These are phyloP conservation scores for Chlamydomonas applanata DNA, from an alignment of 139 green algal species.

Conservation along the genomic window DNA sequence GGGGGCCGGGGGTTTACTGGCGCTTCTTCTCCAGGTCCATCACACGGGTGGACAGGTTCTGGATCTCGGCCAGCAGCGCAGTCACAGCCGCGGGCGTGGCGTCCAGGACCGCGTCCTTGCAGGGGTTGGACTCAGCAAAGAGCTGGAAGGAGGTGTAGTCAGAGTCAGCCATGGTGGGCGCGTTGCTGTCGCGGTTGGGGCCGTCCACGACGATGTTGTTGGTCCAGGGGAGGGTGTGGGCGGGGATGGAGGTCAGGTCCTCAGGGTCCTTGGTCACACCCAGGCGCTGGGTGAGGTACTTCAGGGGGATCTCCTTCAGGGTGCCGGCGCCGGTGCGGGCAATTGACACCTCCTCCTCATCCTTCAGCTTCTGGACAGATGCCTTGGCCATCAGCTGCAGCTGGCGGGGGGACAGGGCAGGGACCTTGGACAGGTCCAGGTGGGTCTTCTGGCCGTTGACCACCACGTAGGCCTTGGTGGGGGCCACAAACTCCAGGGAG, in stretches of 20 bases:
- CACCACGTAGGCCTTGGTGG: slow-evolving; percentile 63
- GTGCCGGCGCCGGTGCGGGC: slow-evolving; percentile 11
- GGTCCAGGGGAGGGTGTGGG: background rate
- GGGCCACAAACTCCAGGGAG: slow-evolving; percentile 70
- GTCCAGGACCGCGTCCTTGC: background rate
- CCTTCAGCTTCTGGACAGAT: slow-evolving; percentile 13
- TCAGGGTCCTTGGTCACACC: slow-evolving; percentile 24
- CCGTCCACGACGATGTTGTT: background rate
- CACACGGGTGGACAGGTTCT: background rate
- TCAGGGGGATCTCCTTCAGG: slow-evolving; percentile 49
- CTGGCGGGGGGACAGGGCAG: slow-evolving; percentile 43
- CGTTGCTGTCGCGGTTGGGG: background rate
- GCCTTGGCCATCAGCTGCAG: slow-evolving; percentile 45
- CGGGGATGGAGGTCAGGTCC: slow-evolving; percentile 1
- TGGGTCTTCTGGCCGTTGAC: slow-evolving; percentile 66
- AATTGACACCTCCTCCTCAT: slow-evolving; percentile 11
- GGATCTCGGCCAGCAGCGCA: slow-evolving; percentile 7
- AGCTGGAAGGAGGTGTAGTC: slow-evolving; percentile 18
- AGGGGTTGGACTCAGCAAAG: background rate
- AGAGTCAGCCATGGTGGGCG: slow-evolving; percentile 5
- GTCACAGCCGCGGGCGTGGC: background rate
- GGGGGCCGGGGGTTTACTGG: too few relatives aligned
- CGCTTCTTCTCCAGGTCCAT: background rate
- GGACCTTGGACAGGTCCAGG: slow-evolving; percentile 59
- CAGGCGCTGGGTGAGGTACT: slow-evolving; percentile 47